Evolutionary conservation across 2,329 filamentous ascomycete genomes (phyloP).

Genomic region (Diaporthe nobilis): DNA sequence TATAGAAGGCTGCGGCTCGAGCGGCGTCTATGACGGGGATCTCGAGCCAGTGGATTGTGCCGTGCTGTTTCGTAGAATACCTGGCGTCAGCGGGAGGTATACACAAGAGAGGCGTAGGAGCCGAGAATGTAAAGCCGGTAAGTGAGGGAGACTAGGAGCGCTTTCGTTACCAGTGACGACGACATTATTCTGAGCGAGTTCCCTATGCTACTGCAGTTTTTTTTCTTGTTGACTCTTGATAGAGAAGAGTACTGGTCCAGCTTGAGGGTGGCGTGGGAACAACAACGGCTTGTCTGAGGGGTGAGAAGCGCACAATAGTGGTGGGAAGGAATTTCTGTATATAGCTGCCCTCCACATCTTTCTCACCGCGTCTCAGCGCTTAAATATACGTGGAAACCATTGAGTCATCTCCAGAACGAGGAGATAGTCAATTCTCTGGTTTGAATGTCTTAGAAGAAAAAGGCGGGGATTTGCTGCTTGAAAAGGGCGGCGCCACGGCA

Average conservation of each 20-base stretch:
- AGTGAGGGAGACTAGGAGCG: neutral
- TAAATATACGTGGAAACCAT: neutral
- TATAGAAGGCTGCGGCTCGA: slow-evolving; percentile 56
- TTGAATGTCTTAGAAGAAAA: slow-evolving; percentile 10
- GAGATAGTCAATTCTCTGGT: neutral
- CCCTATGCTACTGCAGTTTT: neutral
- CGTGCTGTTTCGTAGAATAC: slow-evolving; percentile 40
- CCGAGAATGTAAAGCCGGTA: neutral
- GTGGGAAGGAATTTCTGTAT: neutral
- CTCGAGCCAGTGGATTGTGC: slow-evolving; percentile 57
- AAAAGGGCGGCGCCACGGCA: slow-evolving; percentile 7
- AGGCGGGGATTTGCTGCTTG: slow-evolving; percentile 6
- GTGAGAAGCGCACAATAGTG: neutral
- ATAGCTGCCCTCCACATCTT: neutral
- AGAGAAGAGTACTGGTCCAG: neutral
- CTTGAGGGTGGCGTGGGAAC: too few species aligned
- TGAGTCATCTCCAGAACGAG: neutral
- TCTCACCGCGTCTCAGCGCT: neutral
- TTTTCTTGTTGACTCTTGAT: neutral
- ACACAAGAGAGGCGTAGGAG: neutral
- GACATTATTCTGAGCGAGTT: neutral
- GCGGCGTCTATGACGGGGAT: slow-evolving; percentile 53
- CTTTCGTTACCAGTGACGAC: neutral
- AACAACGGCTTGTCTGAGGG: neutral
- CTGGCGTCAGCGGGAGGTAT: neutral